A percentile compares a stretch with the other conserved stretches of the same genome.
Conservation (phyloP, 768 basidiomycete genomes). For the Mycena floridula region DNA sequence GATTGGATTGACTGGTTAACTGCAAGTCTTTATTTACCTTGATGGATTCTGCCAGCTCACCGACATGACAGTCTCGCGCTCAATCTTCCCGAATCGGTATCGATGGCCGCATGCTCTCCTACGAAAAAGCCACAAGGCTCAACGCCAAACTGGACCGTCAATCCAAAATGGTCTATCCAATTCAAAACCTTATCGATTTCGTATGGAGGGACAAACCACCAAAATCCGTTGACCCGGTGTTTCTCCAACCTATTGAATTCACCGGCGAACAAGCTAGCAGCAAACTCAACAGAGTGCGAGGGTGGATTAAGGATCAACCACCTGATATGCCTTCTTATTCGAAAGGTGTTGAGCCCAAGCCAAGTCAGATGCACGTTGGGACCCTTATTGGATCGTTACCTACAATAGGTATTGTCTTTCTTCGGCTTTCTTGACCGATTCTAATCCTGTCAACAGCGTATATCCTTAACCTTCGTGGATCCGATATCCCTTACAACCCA, state of each 20-base stretch:
- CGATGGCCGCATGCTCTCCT: constrained; percentile 79
- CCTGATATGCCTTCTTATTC: constrained; percentile 57
- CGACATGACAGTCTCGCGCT: constrained; percentile 27
- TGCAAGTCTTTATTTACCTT: constrained; percentile 28
- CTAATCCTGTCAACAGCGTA: constrained; percentile 54
- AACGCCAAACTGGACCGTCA: constrained; percentile 48
- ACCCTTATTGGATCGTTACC: constrained; percentile 67
- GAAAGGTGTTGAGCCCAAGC: constrained; percentile 48
- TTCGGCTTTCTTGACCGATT: background rate
- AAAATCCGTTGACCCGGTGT: constrained; percentile 60
- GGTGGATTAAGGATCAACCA: constrained; percentile 61
- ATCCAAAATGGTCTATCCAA: constrained; percentile 72
- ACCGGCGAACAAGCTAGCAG: constrained; percentile 59
- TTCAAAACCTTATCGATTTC: constrained; percentile 79
- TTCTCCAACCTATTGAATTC: constrained; percentile 66
- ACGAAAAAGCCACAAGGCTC: constrained; percentile 60
- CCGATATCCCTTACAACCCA: constrained; percentile 88
- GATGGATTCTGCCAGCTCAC: background rate
- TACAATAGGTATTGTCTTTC: constrained; percentile 50
- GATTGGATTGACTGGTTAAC: constrained; percentile 81
- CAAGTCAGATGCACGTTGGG: constrained; percentile 57
- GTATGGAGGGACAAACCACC: constrained; percentile 75
- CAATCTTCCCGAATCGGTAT: constrained; percentile 60
- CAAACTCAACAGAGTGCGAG: constrained; percentile 67
- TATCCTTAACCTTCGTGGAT: constrained; percentile 81